Evolutionary conservation across 306 rosid genomes (phyloP), one percentile per base, ranked within the genome.

Genomic region (Cyamopsis tetragonoloba): DNA sequence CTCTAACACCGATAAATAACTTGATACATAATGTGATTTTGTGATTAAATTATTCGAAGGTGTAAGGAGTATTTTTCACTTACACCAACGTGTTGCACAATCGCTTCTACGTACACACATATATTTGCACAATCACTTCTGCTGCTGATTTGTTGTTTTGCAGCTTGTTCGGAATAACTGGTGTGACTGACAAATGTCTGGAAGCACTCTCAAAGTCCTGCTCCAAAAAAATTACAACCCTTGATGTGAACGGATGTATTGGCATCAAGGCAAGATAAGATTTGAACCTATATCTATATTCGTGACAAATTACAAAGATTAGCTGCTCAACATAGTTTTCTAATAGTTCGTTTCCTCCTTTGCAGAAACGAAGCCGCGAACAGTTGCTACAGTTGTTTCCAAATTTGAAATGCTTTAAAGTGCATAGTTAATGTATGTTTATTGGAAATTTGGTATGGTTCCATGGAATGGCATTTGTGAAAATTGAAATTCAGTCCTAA

Each of bases 111-210:
- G 7, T 1, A 31, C 6, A 31, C 6, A 31, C 6, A 31, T 4
- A 31, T 4, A 3, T 8, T 2, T 31, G 3, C 35, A 2, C 35
- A 22, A 7, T 65, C 60, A 28, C 41, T 39, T 41, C 59, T 48
- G 61, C 38, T 69, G 42, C 71, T 74, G 73, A 77, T 74, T 42
- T 46, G 47, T 56, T 64, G 74, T 34, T 28, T 10, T 88, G 88
- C 85, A 91, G 97, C 84, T 83, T 91, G 68, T 91, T 84, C 30
- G 97, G 97, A 66, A 88, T 88, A 75, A 77, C 75, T 60, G 96
- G 97, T 10, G 91, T 86, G 73, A 91, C 93, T 1, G 91, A 91
- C 55, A 80, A 78, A 73, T 82, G 91, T 81, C 71, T 91, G 48
- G 93, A 82, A 76, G 81, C 79, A 71, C 93, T 91, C 67, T 86